Percentiles rank a stretch among this genome's conserved stretches.
These are phyloP conservation scores for Tirmania nivea DNA, from an alignment of 495 filamentous ascomycete species.

Conservation along the genomic window DNA sequence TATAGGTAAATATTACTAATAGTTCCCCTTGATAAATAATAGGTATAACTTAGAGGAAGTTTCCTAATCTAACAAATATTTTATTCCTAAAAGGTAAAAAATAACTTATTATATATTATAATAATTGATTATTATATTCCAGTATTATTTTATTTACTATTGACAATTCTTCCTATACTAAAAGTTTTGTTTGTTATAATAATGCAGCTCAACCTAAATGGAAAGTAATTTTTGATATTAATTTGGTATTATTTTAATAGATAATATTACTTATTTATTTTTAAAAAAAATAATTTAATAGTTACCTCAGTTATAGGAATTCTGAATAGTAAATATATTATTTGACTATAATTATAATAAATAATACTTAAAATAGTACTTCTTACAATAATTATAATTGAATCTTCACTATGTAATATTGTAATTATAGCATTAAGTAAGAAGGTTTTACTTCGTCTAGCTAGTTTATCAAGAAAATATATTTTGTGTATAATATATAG, in stretches of 20 bases:
- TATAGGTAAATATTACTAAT: neutral
- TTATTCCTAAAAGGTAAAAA: neutral
- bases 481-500: neutral
- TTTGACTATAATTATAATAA: neutral
- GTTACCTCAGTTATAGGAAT: neutral
- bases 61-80: neutral
- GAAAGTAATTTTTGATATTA: neutral
- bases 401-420: neutral
- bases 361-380: neutral
- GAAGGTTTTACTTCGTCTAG: conserved; percentile 4
- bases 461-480: conserved; percentile 4
- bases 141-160: neutral
- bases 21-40: neutral
- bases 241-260: neutral
- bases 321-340: neutral
- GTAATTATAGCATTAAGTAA: neutral
- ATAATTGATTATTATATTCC: neutral
- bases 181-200: neutral
- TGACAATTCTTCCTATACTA: neutral
- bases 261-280: neutral
- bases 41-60: neutral
- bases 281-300: too few relatives aligned
- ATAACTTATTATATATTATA: neutral
- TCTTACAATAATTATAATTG: neutral
- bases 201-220: neutral